Percentiles rank a stretch among this genome's conserved stretches.
Conservation (phyloP, 2,329 filamentous ascomycete genomes). For the Colletotrichum zoysiae region DNA sequence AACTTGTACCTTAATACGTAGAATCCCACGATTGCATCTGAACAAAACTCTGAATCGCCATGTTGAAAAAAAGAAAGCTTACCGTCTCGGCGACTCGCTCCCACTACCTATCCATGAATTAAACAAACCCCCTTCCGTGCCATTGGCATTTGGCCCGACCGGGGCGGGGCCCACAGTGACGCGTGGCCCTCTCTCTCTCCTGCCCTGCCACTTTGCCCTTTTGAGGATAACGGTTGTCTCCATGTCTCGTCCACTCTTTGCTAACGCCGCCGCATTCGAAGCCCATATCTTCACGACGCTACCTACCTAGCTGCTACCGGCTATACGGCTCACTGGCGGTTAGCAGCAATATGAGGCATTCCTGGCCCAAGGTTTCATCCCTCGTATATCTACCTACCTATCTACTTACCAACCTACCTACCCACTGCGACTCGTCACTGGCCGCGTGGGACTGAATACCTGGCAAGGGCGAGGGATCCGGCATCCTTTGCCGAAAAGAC, state of each 20-base stretch:
- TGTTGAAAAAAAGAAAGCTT: not conserved
- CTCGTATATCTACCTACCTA: too few relatives aligned
- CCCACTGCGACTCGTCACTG: slow-evolving; percentile 25
- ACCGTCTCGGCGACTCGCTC: not conserved
- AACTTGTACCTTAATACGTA: too few relatives aligned
- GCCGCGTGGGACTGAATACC: slow-evolving; percentile 14
- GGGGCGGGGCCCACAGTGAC: slow-evolving; percentile 20
- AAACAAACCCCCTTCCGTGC: not conserved
- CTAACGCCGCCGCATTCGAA: not conserved
- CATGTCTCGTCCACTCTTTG: not conserved
- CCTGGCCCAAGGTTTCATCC: slow-evolving; percentile 24
- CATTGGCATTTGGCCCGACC: slow-evolving; percentile 17
- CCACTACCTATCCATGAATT: not conserved
- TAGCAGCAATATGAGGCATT: slow-evolving; percentile 26
- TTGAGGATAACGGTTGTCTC: slow-evolving; percentile 17
- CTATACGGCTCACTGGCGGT: slow-evolving; percentile 24
- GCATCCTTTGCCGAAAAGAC: slow-evolving; percentile 12
- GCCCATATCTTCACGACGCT: not conserved
- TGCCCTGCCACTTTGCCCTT: slow-evolving; percentile 14
- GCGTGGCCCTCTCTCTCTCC: slow-evolving; percentile 29
- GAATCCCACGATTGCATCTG: slow-evolving; percentile 5
- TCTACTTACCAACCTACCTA: too few relatives aligned
- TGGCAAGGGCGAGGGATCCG: not conserved
- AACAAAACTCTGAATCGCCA: not conserved
- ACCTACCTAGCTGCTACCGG: slow-evolving; percentile 5